Percentiles rank a stretch among this genome's conserved stretches.
Evolutionary conservation across 176 grass and related monocot genomes (phyloP).

Genomic region (Rhynchospora pubera): DNA sequence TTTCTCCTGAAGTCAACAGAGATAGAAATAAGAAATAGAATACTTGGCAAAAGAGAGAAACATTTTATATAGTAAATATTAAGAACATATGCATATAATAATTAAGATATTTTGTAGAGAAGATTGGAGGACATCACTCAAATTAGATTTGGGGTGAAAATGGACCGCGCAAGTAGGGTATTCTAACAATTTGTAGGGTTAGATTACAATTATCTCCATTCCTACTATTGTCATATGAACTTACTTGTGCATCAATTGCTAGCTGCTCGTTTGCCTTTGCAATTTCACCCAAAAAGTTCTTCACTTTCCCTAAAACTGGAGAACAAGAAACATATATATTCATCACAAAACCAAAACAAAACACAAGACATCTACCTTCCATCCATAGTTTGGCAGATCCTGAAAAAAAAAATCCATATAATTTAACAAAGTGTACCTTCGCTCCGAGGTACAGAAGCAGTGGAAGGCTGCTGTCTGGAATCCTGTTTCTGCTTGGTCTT

Average conservation of each 20-base stretch:
- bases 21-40: not conserved
- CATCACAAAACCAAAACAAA: not conserved
- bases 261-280: slow-evolving; percentile 75
- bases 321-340: slow-evolving; percentile 1
- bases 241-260: slow-evolving; percentile 49
- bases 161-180: not conserved
- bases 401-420: not conserved
- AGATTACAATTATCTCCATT: not conserved
- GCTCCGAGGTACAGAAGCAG: slow-evolving; percentile 40
- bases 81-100: not conserved
- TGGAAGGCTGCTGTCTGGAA: slow-evolving; percentile 18
- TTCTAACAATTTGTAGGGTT: not conserved
- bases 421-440: slow-evolving; percentile 37
- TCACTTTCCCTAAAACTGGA: slow-evolving; percentile 71
- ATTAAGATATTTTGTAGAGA: not conserved
- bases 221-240: not conserved
- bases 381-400: not conserved
- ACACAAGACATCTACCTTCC: not conserved
- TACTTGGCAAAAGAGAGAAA: slow-evolving; percentile 7
- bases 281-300: slow-evolving; percentile 74
- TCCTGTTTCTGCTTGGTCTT: slow-evolving; percentile 7
- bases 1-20: slow-evolving; percentile 44
- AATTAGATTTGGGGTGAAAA: slow-evolving; percentile 1
- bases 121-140: not conserved
- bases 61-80: not conserved